Evolutionary conservation across 495 filamentous ascomycete genomes (phyloP).

Genomic region (Durotheca rogersii): DNA sequence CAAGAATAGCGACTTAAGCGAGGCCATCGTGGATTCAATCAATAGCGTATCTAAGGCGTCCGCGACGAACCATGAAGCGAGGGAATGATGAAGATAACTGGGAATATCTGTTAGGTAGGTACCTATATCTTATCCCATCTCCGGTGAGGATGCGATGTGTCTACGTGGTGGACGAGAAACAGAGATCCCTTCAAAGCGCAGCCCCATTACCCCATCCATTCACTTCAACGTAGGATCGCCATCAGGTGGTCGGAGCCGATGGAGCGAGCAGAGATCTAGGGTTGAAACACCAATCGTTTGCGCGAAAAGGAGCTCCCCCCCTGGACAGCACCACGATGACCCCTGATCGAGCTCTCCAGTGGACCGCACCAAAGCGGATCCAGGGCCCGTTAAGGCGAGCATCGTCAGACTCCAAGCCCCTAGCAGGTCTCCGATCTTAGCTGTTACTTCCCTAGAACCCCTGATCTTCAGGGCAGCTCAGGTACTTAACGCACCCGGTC

Average conservation of each 20-base stretch:
- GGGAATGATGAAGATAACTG: too few relatives aligned
- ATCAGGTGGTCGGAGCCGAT: slow-evolving; percentile 6
- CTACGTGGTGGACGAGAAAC: too few relatives aligned
- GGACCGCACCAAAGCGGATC: slow-evolving; percentile 25
- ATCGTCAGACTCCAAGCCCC: slow-evolving; percentile 22
- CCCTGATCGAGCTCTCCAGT: slow-evolving; percentile 10
- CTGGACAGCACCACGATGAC: slow-evolving; percentile 25
- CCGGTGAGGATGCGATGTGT: too few relatives aligned
- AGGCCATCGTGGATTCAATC: slow-evolving; percentile 15
- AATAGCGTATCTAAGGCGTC: too few relatives aligned
- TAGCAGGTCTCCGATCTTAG: background rate
- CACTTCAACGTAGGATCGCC: too few relatives aligned
- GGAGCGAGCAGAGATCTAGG: slow-evolving; percentile 15
- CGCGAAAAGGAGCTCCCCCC: slow-evolving; percentile 19
- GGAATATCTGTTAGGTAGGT: too few relatives aligned
- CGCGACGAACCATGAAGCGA: background rate
- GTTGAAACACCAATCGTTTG: slow-evolving; percentile 33
- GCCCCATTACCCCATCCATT: too few relatives aligned
- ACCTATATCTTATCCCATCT: too few relatives aligned
- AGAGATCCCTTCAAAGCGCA: too few relatives aligned
- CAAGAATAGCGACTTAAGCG: slow-evolving; percentile 25
- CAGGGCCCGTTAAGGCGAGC: slow-evolving; percentile 18
- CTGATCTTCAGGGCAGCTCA: slow-evolving; percentile 32
- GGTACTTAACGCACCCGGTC: slow-evolving; percentile 2
- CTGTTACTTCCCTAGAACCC: slow-evolving; percentile 2